Evolutionary conservation across 2,329 filamentous ascomycete species (phyloP).

Genomic region (Pseudogymnoascus sp.): DNA sequence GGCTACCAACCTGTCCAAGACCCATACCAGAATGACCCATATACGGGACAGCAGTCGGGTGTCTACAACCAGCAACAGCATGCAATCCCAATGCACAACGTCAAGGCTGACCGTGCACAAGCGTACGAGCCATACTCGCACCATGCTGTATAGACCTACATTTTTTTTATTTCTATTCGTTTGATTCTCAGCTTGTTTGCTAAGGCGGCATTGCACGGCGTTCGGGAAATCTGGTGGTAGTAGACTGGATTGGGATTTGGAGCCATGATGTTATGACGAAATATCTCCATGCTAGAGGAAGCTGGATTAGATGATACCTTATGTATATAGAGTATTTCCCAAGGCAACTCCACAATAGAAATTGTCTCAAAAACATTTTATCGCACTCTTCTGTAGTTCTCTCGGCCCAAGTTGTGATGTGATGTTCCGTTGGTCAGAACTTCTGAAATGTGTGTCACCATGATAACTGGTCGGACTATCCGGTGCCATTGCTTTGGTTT

Average conservation of each 20-base stretch:
- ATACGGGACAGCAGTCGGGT: conserved; percentile 28
- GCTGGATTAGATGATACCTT: conserved; percentile 4
- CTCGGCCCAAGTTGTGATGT: not conserved
- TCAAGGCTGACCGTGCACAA: conserved; percentile 30
- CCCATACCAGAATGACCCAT: conserved; percentile 28
- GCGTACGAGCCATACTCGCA: conserved; percentile 60
- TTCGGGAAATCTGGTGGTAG: conserved; percentile 1
- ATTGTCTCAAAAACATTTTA: not conserved
- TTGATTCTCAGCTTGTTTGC: not conserved
- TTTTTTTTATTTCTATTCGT: not conserved
- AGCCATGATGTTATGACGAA: conserved; percentile 1
- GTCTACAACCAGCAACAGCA: conserved; percentile 32
- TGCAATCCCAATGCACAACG: conserved; percentile 25
- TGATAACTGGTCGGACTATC: not conserved
- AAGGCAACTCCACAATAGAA: not conserved
- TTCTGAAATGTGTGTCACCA: not conserved
- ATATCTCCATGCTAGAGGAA: conserved; percentile 6
- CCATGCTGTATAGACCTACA: conserved; percentile 34
- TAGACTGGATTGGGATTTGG: not conserved
- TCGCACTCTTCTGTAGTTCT: not conserved
- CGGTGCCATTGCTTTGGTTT: not conserved
- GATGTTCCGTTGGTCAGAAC: not conserved
- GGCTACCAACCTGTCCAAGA: conserved; percentile 39
- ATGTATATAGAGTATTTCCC: not conserved
- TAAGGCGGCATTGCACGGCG: conserved; percentile 2